phyloP scores from a whole-genome alignment of 371 early-diverging fungal genomes.

The Phascolomyces articulosus region DNA sequence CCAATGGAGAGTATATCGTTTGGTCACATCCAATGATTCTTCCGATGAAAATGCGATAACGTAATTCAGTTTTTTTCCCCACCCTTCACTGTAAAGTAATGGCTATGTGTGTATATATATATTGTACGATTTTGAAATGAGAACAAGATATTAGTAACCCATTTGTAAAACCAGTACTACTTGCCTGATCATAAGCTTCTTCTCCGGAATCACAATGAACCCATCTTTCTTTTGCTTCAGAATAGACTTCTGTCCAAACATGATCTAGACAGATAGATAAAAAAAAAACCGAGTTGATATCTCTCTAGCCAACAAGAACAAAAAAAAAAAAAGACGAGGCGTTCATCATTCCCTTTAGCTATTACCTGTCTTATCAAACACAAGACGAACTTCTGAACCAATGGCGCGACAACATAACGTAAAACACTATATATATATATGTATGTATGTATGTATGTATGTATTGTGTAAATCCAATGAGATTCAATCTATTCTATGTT shows the following conservation, averaged over 20 bases:
- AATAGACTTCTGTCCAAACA: conserved; percentile 77
- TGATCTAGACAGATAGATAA: conserved; percentile 35
- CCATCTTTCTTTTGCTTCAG: conserved; percentile 63
- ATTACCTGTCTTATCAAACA: conserved; percentile 55
- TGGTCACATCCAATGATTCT: conserved; percentile 69
- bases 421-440: conserved; percentile 48
- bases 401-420: conserved; percentile 65
- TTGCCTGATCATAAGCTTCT: conserved; percentile 59
- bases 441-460: background rate
- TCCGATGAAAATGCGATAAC: conserved; percentile 57
- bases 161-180: no score
- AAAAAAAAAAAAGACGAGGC: no score
- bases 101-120: no score
- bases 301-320: no score
- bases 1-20: conserved; percentile 56
- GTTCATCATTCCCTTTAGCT: background rate
- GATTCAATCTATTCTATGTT: no score
- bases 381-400: conserved; percentile 68
- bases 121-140: no score
- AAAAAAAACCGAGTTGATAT: background rate
- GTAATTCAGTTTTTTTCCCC: conserved; percentile 76
- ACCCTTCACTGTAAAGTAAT: conserved; percentile 67
- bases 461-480: no score
- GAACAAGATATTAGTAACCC: no score
- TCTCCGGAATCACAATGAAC: conserved; percentile 76